phyloP scores from a whole-genome alignment of 306 rosid genomes.

The Rosa rugosa region DNA sequence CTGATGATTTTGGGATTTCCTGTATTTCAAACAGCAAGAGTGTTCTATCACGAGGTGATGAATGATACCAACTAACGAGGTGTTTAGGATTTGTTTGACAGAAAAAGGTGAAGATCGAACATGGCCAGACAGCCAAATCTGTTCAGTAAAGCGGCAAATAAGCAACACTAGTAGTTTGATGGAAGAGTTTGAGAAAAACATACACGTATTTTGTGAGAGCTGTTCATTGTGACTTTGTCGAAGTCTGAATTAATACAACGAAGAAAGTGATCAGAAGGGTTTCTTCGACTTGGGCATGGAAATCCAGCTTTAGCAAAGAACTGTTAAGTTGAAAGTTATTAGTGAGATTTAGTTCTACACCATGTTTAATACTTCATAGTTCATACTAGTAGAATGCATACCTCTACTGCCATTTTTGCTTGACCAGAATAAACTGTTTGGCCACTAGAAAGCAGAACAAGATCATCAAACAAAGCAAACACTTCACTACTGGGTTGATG shows the following conservation, averaged over 20 bases:
- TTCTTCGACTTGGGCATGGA: slow-evolving; percentile 88
- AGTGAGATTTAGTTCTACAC: neutral
- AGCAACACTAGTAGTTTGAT: neutral
- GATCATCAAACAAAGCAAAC: slow-evolving; percentile 87
- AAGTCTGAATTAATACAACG: slow-evolving; percentile 90
- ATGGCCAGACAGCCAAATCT: neutral
- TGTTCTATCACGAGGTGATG: neutral
- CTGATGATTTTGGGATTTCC: slow-evolving; percentile 68
- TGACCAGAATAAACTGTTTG: slow-evolving; percentile 73
- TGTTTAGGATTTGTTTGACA: neutral
- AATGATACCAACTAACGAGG: neutral
- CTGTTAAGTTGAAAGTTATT: slow-evolving; percentile 31
- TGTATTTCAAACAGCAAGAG: slow-evolving; percentile 26
- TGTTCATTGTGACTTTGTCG: slow-evolving; percentile 54
- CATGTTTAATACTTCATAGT: neutral
- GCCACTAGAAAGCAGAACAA: slow-evolving; percentile 87
- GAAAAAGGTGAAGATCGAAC: neutral
- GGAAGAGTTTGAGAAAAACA: neutral
- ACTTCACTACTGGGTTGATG: slow-evolving; percentile 98
- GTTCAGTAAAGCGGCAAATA: neutral
- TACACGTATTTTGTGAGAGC: slow-evolving; percentile 48
- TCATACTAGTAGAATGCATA: slow-evolving; percentile 8
- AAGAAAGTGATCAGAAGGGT: slow-evolving; percentile 95
- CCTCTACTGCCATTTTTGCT: slow-evolving; percentile 72
- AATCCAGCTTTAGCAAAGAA: slow-evolving; percentile 83